Percentiles rank a stretch among this genome's conserved stretches.
Evolutionary conservation across 768 basidiomycete species (phyloP).

Genomic region (Floccularia luteovirens): DNA sequence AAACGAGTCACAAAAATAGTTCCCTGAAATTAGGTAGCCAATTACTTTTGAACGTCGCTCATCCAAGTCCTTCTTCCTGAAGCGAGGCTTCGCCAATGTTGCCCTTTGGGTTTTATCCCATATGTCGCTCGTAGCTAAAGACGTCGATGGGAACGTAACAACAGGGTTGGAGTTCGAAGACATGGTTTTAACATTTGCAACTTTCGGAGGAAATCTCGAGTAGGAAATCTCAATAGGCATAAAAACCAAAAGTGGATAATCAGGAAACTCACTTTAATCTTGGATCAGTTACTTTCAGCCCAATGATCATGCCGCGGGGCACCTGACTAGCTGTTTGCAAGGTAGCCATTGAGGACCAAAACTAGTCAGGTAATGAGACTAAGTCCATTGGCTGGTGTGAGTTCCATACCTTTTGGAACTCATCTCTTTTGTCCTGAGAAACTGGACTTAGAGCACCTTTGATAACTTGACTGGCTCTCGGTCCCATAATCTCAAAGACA

Average conservation of each 20-base stretch:
- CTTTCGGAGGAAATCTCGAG: slow-evolving; percentile 83
- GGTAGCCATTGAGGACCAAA: slow-evolving; percentile 57
- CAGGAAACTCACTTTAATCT: slow-evolving; percentile 58
- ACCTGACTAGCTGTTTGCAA: slow-evolving; percentile 61
- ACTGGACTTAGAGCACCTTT: slow-evolving; percentile 53
- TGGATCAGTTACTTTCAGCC: slow-evolving; percentile 80
- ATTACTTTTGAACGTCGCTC: slow-evolving; percentile 67
- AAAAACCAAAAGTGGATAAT: background rate
- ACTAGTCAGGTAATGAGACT: slow-evolving; percentile 27
- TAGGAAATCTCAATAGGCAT: slow-evolving; percentile 4
- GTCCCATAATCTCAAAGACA: slow-evolving; percentile 87
- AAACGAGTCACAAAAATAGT: background rate
- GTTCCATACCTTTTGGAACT: slow-evolving; percentile 48
- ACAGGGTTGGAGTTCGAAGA: slow-evolving; percentile 18
- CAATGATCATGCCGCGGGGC: slow-evolving; percentile 70
- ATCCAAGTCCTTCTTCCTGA: slow-evolving; percentile 82
- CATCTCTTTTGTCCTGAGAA: slow-evolving; percentile 37
- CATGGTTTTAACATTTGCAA: slow-evolving; percentile 37
- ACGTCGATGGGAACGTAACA: slow-evolving; percentile 44
- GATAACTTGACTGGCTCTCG: slow-evolving; percentile 69
- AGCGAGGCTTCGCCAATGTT: slow-evolving; percentile 51
- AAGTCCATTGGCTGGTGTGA: background rate
- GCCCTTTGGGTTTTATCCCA: slow-evolving; percentile 61
- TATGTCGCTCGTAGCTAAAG: slow-evolving; percentile 58
- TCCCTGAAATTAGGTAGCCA: background rate